A percentile compares a stretch with the other conserved stretches of the same genome.
phyloP scores from a whole-genome alignment of 2,329 filamentous ascomycete genomes.

The Hypoxylon sp. region DNA sequence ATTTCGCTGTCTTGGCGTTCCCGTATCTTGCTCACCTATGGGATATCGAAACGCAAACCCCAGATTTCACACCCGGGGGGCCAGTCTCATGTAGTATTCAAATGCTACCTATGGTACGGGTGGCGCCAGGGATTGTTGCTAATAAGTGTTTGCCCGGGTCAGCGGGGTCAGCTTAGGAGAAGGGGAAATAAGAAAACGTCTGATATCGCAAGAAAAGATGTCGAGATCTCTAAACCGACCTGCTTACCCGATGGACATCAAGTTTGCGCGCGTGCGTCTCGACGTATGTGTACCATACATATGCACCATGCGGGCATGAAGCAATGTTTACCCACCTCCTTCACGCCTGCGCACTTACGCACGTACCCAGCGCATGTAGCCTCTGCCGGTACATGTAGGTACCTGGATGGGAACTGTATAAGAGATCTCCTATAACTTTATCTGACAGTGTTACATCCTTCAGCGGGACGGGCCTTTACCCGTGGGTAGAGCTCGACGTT shows the following conservation, averaged over 20 bases:
- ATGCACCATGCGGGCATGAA: not conserved
- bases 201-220: conserved; percentile 24
- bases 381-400: conserved; percentile 14
- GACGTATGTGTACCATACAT: conserved; percentile 25
- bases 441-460: conserved; percentile 19
- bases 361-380: not conserved
- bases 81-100: too few species aligned
- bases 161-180: conserved; percentile 26
- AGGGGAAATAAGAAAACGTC: too few species aligned
- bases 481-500: conserved; percentile 9
- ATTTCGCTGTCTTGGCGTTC: conserved; percentile 21
- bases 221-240: conserved; percentile 8
- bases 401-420: too few species aligned
- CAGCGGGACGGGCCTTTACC: conserved; percentile 28
- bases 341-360: not conserved
- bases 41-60: not conserved
- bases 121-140: not conserved
- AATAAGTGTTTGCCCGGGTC: conserved; percentile 23
- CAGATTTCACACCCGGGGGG: too few species aligned
- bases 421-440: conserved; percentile 29
- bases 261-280: conserved; percentile 10
- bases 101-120: too few species aligned
- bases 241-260: not conserved
- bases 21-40: conserved; percentile 14
- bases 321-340: not conserved